phyloP scores from a whole-genome alignment of 495 filamentous ascomycete genomes.

The Letharia lupina region DNA sequence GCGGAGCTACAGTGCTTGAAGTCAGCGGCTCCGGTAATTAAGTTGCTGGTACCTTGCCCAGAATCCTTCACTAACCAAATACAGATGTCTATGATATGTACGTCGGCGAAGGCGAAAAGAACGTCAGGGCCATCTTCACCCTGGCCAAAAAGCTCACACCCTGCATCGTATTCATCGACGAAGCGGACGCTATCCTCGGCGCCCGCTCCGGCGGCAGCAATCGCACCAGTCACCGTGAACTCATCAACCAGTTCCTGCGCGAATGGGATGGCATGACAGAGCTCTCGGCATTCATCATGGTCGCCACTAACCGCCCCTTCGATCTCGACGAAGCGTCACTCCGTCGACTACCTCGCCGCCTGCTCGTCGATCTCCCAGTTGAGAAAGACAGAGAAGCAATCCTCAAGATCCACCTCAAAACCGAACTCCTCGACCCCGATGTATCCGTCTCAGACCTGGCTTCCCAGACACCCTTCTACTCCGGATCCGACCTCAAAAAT shows the following conservation, averaged over 20 bases:
- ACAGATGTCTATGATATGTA: constrained; percentile 89
- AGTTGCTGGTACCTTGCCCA: background rate
- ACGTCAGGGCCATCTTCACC: constrained; percentile 84
- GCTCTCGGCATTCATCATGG: constrained; percentile 91
- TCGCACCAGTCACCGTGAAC: constrained; percentile 65
- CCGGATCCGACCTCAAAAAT: constrained; percentile 94
- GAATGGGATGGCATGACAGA: constrained; percentile 96
- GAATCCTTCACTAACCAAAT: constrained; percentile 45
- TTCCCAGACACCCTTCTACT: constrained; percentile 78
- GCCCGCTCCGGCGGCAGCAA: constrained; percentile 51
- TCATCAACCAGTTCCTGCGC: constrained; percentile 95
- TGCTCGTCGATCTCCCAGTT: constrained; percentile 81
- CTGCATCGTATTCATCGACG: constrained; percentile 93
- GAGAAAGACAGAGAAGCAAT: constrained; percentile 71
- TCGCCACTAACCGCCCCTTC: constrained; percentile 93
- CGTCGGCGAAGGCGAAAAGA: constrained; percentile 94
- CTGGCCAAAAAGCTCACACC: constrained; percentile 89
- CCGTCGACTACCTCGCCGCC: constrained; percentile 65
- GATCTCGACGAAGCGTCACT: constrained; percentile 94
- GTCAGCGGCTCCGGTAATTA: constrained; percentile 47
- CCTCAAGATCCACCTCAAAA: constrained; percentile 73
- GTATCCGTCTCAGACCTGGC: constrained; percentile 67
- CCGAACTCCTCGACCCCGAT: constrained; percentile 58
- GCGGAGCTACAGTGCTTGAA: constrained; percentile 75
- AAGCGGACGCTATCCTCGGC: constrained; percentile 86